A percentile compares a stretch with the other conserved stretches of the same genome.
Conservation (phyloP, 2,329 filamentous ascomycete species). For the Paraphoma sp. region DNA sequence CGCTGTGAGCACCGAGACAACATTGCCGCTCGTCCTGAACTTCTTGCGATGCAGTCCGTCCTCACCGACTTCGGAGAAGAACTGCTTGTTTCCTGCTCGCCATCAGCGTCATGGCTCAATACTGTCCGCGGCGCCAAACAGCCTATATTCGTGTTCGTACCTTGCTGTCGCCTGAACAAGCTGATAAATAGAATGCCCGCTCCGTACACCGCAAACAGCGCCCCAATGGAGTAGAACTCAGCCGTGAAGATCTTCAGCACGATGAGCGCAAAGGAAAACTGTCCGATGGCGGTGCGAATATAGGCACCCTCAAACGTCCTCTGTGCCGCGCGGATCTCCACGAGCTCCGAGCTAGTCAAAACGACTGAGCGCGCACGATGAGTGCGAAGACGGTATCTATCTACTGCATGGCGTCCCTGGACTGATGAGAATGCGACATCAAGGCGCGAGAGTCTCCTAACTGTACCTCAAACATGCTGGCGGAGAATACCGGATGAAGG, state of each 20-base stretch:
- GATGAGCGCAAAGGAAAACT: constrained; percentile 94
- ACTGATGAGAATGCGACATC: neutral
- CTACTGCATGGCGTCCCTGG: constrained; percentile 67
- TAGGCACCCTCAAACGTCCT: constrained; percentile 98
- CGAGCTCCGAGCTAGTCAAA: constrained; percentile 82
- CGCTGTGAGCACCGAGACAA: constrained; percentile 67
- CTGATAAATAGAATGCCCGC: constrained; percentile 83
- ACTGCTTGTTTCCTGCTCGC: constrained; percentile 76
- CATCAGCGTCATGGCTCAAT: constrained; percentile 14
- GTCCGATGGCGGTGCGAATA: constrained; percentile 89
- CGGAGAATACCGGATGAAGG: neutral
- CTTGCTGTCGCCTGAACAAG: constrained; percentile 85
- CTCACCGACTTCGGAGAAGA: constrained; percentile 73
- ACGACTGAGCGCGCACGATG: constrained; percentile 86
- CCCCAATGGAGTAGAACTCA: constrained; percentile 97
- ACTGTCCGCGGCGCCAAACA: neutral
- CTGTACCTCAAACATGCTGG: constrained; percentile 5
- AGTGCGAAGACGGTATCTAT: constrained; percentile 78
- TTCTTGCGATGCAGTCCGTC: constrained; percentile 67
- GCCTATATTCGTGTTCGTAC: constrained; percentile 13
- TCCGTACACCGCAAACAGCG: constrained; percentile 91
- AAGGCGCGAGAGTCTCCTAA: neutral
- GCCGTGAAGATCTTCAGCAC: constrained; percentile 96
- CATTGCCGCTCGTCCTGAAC: constrained; percentile 71
- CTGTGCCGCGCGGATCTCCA: constrained; percentile 93